Base-by-base conservation (phyloP, 495 filamentous ascomycete species). In the Hypoxylon trugodes region DNA sequence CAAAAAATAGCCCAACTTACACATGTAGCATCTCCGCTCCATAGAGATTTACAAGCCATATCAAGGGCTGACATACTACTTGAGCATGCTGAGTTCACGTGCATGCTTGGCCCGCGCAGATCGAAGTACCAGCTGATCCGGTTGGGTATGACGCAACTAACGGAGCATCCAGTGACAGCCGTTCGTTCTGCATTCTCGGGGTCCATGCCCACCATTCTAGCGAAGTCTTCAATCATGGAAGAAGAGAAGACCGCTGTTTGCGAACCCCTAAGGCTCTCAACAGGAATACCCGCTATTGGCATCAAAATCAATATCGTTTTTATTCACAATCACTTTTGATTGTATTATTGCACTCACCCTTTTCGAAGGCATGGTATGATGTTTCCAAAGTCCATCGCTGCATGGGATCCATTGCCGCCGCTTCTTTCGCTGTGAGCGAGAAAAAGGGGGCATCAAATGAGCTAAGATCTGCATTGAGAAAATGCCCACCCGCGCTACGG, bases 1-100 rank as follows among this genome's bases (percentile, higher is more conserved):
- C n/a, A n/a, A n/a, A n/a, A n/a, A n/a, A n/a, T n/a, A n/a, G n/a
- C n/a, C 13, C 32, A 40, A 57, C 55, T 40, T 41, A 59, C 55
- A 10, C 9, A 12, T 8, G 48, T 36, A 18, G 47, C 38, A 6
- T 79, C 77, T 10, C 79, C 77, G 12, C 79, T 77, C 75, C 88
- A 86, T 2, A 95, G 76, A 0, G 86, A 84, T 55, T 90, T 91
- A 69, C 91, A 93, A 13, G 91, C 91, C 32, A 90, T 73, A 59
- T 94, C 80, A 3, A 82, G 47, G 0, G 78, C 80, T 9, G 78
- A 73, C 62, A 83, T 66, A 50, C 89, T 91, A 10, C 87, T 90
- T 2, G 91, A 94, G 69, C 92, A 95, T n/a, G 66, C 66, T 5
- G 66, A 65, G 13, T 69, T 52, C n/a, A 69, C 50, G 30, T 65